Percentiles rank a stretch among this genome's conserved stretches.
Conservation (phyloP, 2,329 filamentous ascomycete genomes). For the Beauveria asiatica region DNA sequence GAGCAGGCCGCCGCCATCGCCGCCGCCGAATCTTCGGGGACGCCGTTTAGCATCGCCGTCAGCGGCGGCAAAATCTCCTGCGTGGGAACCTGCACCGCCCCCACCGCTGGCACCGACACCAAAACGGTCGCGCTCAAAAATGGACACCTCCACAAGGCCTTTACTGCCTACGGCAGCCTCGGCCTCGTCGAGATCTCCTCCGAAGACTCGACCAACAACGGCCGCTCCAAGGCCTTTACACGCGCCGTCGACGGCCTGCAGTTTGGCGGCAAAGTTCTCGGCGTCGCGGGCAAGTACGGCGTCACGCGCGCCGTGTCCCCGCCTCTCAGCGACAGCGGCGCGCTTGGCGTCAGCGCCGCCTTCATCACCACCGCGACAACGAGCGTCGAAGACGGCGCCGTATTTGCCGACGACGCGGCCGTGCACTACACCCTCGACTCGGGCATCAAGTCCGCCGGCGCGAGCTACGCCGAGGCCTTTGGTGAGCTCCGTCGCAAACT, state of each 20-base stretch:
- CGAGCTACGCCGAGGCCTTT: slow-evolving; percentile 46
- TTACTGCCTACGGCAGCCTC: slow-evolving; percentile 52
- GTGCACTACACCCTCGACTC: slow-evolving; percentile 51
- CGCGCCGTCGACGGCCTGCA: slow-evolving; percentile 49
- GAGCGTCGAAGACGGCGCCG: slow-evolving; percentile 36
- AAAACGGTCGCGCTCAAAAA: slow-evolving; percentile 42
- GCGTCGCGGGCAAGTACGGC: slow-evolving; percentile 43
- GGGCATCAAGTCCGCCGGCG: slow-evolving; percentile 30
- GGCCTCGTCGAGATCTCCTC: slow-evolving; percentile 56
- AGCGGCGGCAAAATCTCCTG: slow-evolving; percentile 46
- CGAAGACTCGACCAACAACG: slow-evolving; percentile 47
- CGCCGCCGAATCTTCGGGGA: slow-evolving; percentile 7
- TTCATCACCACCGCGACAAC: slow-evolving; percentile 44
- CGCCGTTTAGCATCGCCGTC: slow-evolving; percentile 41
- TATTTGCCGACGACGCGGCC: slow-evolving; percentile 46
- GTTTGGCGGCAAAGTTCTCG: slow-evolving; percentile 48
- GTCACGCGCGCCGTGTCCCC: slow-evolving; percentile 52
- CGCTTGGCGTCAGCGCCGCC: slow-evolving; percentile 50
- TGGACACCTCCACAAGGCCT: slow-evolving; percentile 51
- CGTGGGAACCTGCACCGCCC: slow-evolving; percentile 41
- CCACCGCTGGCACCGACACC: slow-evolving; percentile 22
- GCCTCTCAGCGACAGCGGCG: slow-evolving; percentile 35
- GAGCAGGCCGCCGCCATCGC: slow-evolving; percentile 13
- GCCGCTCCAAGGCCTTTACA: slow-evolving; percentile 41
- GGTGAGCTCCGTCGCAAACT: slow-evolving; percentile 45